Base-by-base conservation (phyloP, 148 eudicot genomes). In the Beta vulgaris region DNA sequence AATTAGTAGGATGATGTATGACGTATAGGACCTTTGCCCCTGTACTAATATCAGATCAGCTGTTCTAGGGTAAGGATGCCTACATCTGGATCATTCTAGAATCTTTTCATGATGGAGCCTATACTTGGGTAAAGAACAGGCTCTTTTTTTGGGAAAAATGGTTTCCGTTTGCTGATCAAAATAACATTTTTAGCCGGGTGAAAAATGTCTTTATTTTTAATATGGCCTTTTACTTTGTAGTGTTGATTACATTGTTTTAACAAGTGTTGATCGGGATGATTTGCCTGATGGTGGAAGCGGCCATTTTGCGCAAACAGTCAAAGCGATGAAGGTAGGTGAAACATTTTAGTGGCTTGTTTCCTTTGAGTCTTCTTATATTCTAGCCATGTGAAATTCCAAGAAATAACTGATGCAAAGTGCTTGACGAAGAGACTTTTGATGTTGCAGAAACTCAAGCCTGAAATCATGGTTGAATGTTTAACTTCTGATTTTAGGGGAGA, bases 181-280 rank as follows among this genome's bases (percentile, higher is more conserved):
- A n/a, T 8, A 43, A 31, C 10, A 35, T 59, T 58, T 18, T 12
- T 57, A 2, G 23, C 28, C 35, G 46, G 14, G n/a, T 16, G 14
- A 36, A 3, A 3, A 5, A 31, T 49, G 23, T 72, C 13, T 13
- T 73, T 15, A 60, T 61, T 29, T 23, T 1, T 46, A 26, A 23
- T 40, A 23, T 76, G 73, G 59, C 26, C 43, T 28, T 71, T 39
- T 71, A 13, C 54, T 67, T 68, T 84, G 71, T 82, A 91, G 98
- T 73, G 98, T 94, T 79, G 97, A 94, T 86, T 94, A 94, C 81
- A 91, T 94, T 72, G 97, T 94, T 57, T 68, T 94, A 78, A 94
- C 98, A 8, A 94, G 98, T 82, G 98, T 94, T 69, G 98, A 94
- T 77, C 97, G 98, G 61, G 98, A 94, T 75, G 98, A 94, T 83